A percentile compares a stretch with the other conserved stretches of the same genome.
phyloP scores from a whole-genome alignment of 2,329 filamentous ascomycete species.

The Chaetomiaceae sp. region DNA sequence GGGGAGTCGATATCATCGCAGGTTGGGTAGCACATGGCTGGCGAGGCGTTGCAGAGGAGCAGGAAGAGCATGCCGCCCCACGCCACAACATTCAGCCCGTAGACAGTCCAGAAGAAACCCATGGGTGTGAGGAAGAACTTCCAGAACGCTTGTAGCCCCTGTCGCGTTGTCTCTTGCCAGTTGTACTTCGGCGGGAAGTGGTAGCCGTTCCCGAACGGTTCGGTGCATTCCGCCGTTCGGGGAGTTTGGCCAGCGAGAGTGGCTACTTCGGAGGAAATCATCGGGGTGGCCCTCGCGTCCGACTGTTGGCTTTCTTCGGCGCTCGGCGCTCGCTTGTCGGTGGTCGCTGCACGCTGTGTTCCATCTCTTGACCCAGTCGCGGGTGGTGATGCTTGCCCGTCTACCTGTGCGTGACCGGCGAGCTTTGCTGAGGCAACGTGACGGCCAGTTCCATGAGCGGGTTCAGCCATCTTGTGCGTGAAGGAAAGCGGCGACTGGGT shows the following conservation, averaged over 20 bases:
- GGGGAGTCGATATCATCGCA: slow-evolving; percentile 71
- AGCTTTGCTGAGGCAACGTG: slow-evolving; percentile 38
- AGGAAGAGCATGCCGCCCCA: slow-evolving; percentile 92
- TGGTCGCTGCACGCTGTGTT: not conserved
- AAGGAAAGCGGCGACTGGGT: not conserved
- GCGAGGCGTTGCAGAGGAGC: slow-evolving; percentile 67
- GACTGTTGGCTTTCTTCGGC: slow-evolving; percentile 9
- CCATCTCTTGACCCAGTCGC: not conserved
- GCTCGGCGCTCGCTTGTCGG: not conserved
- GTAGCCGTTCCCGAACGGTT: slow-evolving; percentile 56
- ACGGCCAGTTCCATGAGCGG: not conserved
- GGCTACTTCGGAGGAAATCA: slow-evolving; percentile 21
- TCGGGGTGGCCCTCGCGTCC: not conserved
- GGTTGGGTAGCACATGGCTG: slow-evolving; percentile 63
- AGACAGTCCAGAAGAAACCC: slow-evolving; percentile 71
- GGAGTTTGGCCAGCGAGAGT: slow-evolving; percentile 22
- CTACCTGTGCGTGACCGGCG: slow-evolving; percentile 11
- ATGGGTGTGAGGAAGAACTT: slow-evolving; percentile 67
- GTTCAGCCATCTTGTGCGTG: slow-evolving; percentile 48
- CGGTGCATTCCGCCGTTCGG: slow-evolving; percentile 26
- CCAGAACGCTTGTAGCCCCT: slow-evolving; percentile 58
- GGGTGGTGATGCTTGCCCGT: not conserved
- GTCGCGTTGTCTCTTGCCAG: slow-evolving; percentile 51
- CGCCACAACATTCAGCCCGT: slow-evolving; percentile 74
- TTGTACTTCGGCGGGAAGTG: slow-evolving; percentile 58